phyloP scores from a whole-genome alignment of 148 eudicot species.

The Simmondsia chinensis region DNA sequence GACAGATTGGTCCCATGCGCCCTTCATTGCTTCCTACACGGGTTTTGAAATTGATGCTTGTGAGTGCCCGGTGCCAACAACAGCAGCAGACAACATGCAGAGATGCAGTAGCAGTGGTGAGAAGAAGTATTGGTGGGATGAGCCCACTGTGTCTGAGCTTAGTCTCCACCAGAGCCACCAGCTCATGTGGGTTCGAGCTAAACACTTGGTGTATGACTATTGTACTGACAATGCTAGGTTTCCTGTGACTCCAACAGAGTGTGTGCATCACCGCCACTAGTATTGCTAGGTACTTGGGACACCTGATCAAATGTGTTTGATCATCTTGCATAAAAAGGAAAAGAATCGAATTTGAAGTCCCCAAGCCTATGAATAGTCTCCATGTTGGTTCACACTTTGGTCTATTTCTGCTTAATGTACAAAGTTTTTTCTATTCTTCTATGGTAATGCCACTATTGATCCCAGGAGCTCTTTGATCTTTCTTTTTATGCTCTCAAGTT shows the following conservation, averaged over 20 bases:
- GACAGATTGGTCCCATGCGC: constrained; percentile 78
- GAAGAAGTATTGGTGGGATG: constrained; percentile 60
- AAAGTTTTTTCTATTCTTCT: no score
- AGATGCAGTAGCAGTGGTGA: constrained; percentile 35
- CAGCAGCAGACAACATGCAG: constrained; percentile 28
- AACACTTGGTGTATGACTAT: constrained; percentile 71
- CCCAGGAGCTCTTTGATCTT: no score
- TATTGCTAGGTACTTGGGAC: no score
- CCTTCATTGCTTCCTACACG: constrained; percentile 57
- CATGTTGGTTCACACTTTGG: no score
- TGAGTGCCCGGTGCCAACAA: constrained; percentile 38
- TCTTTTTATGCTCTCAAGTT: no score
- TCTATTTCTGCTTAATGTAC: no score
- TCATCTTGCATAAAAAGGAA: no score
- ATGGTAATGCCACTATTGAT: no score
- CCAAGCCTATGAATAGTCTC: no score
- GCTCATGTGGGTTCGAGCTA: constrained; percentile 62
- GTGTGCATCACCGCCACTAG: constrained; percentile 66
- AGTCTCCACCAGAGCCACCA: constrained; percentile 76
- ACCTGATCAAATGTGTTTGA: no score
- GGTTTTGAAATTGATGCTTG: constrained; percentile 70
- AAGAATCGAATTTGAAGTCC: no score
- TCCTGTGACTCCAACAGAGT: constrained; percentile 50
- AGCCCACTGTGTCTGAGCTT: constrained; percentile 51
- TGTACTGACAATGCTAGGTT: constrained; percentile 62